Evolutionary conservation across 1,284 basidiomycete genomes (phyloP), one percentile per base, ranked within the genome.

Genomic region (Cutaneotrichosporon spelunceum): DNA sequence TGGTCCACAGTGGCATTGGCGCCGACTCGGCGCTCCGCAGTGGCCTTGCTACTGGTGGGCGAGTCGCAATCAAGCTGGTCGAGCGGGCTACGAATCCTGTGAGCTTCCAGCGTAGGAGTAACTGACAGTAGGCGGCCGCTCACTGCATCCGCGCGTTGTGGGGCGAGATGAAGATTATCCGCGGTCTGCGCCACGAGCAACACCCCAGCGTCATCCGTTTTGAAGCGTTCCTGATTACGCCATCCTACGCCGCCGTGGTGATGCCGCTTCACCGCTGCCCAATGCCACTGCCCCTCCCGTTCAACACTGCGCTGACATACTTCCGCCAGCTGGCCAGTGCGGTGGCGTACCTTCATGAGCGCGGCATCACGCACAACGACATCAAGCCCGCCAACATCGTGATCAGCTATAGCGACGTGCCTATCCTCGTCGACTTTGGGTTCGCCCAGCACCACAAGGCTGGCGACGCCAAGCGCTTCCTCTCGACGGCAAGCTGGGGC

Each of bases 381-480:
- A 93, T 96, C 82, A 96, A 96, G 88, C 92, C 91, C 4, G 90
- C 91, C 14, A 95, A 95, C 72, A 90, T 95, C 64, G 83, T 95
- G 4, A 81, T 95, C 48, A 89, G 88, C 3, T 78, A 81, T 62
- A 82, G 86, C 68, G 86, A 87, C 66, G 79, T 89, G 0, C 91
- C 92, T 0, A 88, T 93, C 2, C 83, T 94, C 5, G 88, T 94
- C 30, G 92, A 94, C 76, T 95, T 93, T 72, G 93, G 93, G 1
- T 96, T 96, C 71, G 91, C 93, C 1, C 88, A 93, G 72, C 85
- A 54, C 50, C 59, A 66, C 50, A 56, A 53, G 7, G 23, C 54
- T 9, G 53, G 49, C 30, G 59, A 57, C 3, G 63, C 64, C 36
- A 85, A 85, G 34, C 86, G 88, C 0, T 94, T 94, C 80, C 84